Conservation (phyloP, 495 filamentous ascomycete species). For the Tuber aestivum region DNA sequence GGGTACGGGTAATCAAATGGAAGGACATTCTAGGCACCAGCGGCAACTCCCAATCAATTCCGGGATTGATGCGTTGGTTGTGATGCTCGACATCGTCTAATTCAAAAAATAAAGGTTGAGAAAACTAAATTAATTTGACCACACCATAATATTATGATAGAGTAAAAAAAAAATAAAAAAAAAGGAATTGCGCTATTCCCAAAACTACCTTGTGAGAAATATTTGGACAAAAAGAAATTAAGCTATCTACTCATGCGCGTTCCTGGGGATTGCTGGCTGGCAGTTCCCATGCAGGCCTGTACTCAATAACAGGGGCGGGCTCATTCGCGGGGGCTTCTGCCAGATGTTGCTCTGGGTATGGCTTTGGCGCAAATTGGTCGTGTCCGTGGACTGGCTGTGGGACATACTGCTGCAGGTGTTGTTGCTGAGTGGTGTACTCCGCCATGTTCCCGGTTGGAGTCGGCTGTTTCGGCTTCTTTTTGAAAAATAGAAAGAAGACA, state of each 20-base stretch:
- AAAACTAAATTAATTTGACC: neutral
- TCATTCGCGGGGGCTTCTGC: neutral
- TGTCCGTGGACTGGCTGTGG: neutral
- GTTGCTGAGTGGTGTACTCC: neutral
- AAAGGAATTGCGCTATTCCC: neutral
- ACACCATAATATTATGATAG: no score
- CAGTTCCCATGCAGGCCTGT: neutral
- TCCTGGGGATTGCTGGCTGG: neutral
- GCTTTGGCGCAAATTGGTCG: neutral
- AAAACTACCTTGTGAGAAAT: neutral
- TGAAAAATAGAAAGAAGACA: neutral
- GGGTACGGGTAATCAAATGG: neutral
- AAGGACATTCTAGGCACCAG: neutral
- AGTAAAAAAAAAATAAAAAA: neutral
- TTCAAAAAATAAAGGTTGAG: neutral
- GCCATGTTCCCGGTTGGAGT: neutral
- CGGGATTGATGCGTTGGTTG: neutral
- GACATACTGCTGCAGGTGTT: neutral
- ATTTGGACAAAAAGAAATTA: neutral
- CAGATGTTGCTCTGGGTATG: neutral
- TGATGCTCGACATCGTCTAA: neutral
- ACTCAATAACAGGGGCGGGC: neutral
- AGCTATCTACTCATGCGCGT: neutral
- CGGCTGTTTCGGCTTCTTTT: neutral
- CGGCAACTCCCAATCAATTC: neutral